A percentile compares a stretch with the other conserved stretches of the same genome.
Conservation (phyloP, 768 basidiomycete genomes). For the Kockovaella imperatae region DNA sequence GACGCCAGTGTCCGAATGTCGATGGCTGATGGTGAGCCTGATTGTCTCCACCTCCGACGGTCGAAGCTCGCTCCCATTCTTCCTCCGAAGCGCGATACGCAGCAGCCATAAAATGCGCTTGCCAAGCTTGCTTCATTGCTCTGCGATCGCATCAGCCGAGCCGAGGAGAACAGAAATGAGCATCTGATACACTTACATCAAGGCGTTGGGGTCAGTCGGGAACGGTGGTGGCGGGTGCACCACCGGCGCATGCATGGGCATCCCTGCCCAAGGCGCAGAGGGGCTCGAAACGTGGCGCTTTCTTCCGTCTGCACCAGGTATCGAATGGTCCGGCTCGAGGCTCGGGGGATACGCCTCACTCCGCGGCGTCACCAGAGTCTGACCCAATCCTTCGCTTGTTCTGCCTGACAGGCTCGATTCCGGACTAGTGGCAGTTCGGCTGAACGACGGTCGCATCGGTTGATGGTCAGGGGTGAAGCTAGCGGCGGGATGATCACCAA, state of each 20-base stretch:
- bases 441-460: no score
- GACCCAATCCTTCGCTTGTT: background rate
- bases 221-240: background rate
- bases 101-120: conserved; percentile 36
- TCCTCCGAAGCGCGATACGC: conserved; percentile 34
- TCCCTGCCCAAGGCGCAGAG: background rate
- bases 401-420: background rate
- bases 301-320: no score
- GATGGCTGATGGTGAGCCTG: background rate
- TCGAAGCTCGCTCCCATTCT: conserved; percentile 32
- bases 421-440: background rate
- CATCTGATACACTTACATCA: conserved; percentile 4
- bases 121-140: conserved; percentile 35
- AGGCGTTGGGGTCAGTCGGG: conserved; percentile 8
- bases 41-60: conserved; percentile 5
- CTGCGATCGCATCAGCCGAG: conserved; percentile 1
- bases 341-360: no score
- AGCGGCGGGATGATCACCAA: no score
- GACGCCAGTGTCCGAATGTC: background rate
- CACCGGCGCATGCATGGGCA: background rate
- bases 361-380: background rate
- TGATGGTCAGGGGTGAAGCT: no score
- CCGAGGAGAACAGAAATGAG: background rate
- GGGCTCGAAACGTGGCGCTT: no score
- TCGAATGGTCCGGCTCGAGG: no score